These are phyloP conservation scores for Cutaneotrichosporon sp. DNA, from an alignment of 1,284 basidiomycete genomes.

Conservation along the genomic window DNA sequence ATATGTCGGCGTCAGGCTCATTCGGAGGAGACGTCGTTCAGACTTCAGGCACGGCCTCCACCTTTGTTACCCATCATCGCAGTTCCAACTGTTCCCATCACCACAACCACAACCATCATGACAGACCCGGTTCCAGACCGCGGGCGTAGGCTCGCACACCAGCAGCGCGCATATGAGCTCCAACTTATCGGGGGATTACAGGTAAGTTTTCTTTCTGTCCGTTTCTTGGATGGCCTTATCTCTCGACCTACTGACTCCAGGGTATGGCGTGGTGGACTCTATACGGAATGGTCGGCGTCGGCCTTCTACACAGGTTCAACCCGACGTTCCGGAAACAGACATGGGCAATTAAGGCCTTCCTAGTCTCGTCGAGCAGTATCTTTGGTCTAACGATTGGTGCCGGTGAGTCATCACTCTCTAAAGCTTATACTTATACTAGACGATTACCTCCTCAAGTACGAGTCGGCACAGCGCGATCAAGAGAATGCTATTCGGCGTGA, in stretches of 20 bases:
- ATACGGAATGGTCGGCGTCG: slow-evolving; percentile 63
- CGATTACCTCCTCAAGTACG: slow-evolving; percentile 68
- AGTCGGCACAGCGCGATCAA: slow-evolving; percentile 62
- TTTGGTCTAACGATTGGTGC: slow-evolving; percentile 69
- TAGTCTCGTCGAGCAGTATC: slow-evolving; percentile 56
- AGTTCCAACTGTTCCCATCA: neutral
- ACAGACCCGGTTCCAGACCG: slow-evolving; percentile 27
- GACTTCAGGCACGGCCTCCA: neutral
- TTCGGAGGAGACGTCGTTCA: no score
- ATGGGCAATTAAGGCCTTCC: slow-evolving; percentile 73
- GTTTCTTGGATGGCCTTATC: no score
- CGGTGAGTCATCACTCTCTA: no score
- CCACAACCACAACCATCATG: slow-evolving; percentile 11
- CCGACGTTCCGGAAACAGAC: slow-evolving; percentile 79
- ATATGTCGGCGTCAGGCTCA: no score
- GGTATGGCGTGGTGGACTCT: slow-evolving; percentile 61
- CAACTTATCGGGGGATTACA: slow-evolving; percentile 42
- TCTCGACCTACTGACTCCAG: slow-evolving; percentile 47
- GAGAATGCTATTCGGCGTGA: slow-evolving; percentile 70
- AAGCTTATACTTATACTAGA: no score
- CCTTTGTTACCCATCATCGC: neutral
- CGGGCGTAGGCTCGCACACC: slow-evolving; percentile 40
- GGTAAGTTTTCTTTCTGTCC: slow-evolving; percentile 22
- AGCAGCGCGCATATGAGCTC: slow-evolving; percentile 47
- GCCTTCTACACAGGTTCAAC: slow-evolving; percentile 70